Percentiles rank a stretch among this genome's conserved stretches.
phyloP scores from a whole-genome alignment of 1,139 yeast species.

The Lodderomyces oxycetoniae region DNA sequence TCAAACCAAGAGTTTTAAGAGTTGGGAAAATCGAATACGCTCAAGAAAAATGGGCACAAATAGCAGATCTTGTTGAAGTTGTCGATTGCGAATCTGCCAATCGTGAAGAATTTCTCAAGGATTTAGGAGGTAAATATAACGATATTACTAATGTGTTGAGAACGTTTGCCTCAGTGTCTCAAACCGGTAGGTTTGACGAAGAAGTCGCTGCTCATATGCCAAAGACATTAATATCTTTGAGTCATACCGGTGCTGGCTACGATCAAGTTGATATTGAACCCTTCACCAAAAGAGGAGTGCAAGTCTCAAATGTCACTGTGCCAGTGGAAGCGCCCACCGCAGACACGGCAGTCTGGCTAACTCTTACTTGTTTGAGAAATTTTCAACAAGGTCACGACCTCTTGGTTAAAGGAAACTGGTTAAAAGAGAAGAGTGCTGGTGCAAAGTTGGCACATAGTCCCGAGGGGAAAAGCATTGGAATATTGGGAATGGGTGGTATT shows the following conservation, averaged over 20 bases:
- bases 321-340: conserved; percentile 81
- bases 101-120: conserved; percentile 49
- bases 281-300: conserved; percentile 48
- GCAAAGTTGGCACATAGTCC: conserved; percentile 45
- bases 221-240: conserved; percentile 52
- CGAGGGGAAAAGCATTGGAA: conserved; percentile 56
- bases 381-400: conserved; percentile 44
- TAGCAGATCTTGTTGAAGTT: conserved; percentile 47
- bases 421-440: conserved; percentile 24
- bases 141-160: conserved; percentile 49
- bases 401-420: conserved; percentile 59
- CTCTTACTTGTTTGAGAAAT: conserved; percentile 66
- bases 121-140: conserved; percentile 44
- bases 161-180: conserved; percentile 41
- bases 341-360: conserved; percentile 64
- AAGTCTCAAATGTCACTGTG: conserved; percentile 67
- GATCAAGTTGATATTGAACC: conserved; percentile 69
- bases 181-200: conserved; percentile 73
- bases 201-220: conserved; percentile 65
- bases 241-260: conserved; percentile 93
- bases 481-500: conserved; percentile 75
- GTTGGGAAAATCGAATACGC: conserved; percentile 53
- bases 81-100: conserved; percentile 39
- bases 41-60: conserved; percentile 51
- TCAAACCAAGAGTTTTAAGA: conserved; percentile 54